These are phyloP conservation scores for Bombardia bombarda DNA, from an alignment of 495 filamentous ascomycete species.

Conservation along the genomic window DNA sequence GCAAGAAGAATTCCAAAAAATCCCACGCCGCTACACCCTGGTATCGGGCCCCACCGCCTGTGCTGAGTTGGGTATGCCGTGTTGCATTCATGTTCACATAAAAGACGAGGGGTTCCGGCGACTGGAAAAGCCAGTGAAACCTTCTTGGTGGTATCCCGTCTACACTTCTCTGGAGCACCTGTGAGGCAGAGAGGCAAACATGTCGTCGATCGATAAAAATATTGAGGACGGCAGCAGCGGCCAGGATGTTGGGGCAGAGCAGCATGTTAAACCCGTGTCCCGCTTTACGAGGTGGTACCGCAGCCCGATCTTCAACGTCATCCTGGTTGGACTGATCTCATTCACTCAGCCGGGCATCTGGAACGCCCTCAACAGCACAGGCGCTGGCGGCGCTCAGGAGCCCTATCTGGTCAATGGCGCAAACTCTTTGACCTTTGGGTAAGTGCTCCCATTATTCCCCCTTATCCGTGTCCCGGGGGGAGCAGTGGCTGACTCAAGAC, in stretches of 20 bases:
- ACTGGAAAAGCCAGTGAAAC: no score
- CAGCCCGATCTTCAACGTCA: constrained; percentile 46
- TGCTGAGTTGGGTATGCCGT: no score
- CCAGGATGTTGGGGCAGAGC: not conserved
- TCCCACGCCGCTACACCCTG: no score
- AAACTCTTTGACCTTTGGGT: constrained; percentile 47
- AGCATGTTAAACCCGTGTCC: constrained; percentile 18
- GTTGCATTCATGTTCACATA: no score
- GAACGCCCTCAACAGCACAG: constrained; percentile 50
- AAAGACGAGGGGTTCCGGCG: no score
- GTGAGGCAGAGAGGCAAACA: not conserved
- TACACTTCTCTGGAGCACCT: not conserved
- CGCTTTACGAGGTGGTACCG: constrained; percentile 38
- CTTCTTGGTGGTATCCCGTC: no score
- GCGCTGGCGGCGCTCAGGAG: constrained; percentile 48
- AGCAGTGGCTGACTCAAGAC: not conserved
- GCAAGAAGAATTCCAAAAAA: no score
- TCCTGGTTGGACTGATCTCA: constrained; percentile 46
- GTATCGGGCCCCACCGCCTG: no score
- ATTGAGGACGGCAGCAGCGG: constrained; percentile 8
- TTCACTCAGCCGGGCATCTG: constrained; percentile 54
- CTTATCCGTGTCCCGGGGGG: no score
- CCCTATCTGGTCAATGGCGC: constrained; percentile 51
- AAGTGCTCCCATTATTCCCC: no score
- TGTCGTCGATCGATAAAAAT: constrained; percentile 12